Percentiles rank a stretch among this genome's conserved stretches.
These are phyloP conservation scores for Piromyces finnis DNA, from an alignment of 192 early-diverging fungal genomes.

Conservation along the genomic window DNA sequence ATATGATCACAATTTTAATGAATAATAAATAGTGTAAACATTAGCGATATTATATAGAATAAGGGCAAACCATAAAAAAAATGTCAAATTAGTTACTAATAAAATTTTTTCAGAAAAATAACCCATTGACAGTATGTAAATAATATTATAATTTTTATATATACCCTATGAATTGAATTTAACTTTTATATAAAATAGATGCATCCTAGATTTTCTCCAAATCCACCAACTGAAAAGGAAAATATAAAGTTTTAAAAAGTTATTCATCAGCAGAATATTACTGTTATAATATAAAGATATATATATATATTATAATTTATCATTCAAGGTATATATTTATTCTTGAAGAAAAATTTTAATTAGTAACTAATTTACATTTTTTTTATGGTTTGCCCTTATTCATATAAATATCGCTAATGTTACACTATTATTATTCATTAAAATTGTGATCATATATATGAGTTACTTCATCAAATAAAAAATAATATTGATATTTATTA, in stretches of 20 bases:
- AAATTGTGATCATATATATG: no score
- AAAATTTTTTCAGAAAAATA: slow-evolving; percentile 33
- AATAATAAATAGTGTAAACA: slow-evolving; percentile 12
- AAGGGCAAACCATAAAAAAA: background rate
- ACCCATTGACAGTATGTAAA: slow-evolving; percentile 26
- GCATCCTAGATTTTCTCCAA: slow-evolving; percentile 21
- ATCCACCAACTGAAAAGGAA: slow-evolving; percentile 20
- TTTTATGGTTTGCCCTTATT: background rate
- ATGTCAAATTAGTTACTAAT: slow-evolving; percentile 7
- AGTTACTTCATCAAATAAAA: no score
- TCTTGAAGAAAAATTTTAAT: slow-evolving; percentile 31
- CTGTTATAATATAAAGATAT: no score
- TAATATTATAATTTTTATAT: no score
- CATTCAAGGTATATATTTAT: no score
- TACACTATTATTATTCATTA: slow-evolving; percentile 10
- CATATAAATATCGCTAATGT: slow-evolving; percentile 6
- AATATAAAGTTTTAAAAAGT: slow-evolving; percentile 38
- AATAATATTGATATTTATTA: no score
- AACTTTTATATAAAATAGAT: slow-evolving; percentile 8
- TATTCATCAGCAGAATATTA: no score
- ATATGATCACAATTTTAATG: no score
- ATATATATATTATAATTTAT: no score
- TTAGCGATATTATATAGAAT: slow-evolving; percentile 2
- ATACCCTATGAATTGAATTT: no score
- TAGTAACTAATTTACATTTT: slow-evolving; percentile 6